Conservation (phyloP, 768 basidiomycete genomes). For the Albatrellus ellisii region DNA sequence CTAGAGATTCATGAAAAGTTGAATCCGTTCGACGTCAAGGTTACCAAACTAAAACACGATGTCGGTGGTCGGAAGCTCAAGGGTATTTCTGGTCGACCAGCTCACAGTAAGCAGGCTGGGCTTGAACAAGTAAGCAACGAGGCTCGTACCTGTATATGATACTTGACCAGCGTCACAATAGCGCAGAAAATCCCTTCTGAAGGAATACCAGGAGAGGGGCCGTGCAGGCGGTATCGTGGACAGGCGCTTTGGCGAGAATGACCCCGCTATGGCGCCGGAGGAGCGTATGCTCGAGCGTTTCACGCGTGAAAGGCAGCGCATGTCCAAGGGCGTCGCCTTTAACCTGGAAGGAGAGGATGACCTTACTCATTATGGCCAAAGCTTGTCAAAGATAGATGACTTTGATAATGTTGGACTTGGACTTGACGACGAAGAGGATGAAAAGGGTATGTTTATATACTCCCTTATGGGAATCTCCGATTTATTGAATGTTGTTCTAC, state of each 20-base stretch:
- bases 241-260: conserved; percentile 91
- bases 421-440: conserved; percentile 40
- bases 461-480: too few species aligned
- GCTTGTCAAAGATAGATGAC: conserved; percentile 72
- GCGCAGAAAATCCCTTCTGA: conserved; percentile 81
- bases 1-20: conserved; percentile 74
- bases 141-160: neutral
- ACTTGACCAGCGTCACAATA: conserved; percentile 20
- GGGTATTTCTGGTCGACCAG: conserved; percentile 72
- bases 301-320: conserved; percentile 75
- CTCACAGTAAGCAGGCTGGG: conserved; percentile 81
- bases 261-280: conserved; percentile 85
- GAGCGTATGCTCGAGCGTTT: conserved; percentile 97
- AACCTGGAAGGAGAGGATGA: conserved; percentile 89
- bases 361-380: conserved; percentile 85
- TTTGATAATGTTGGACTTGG: conserved; percentile 60
- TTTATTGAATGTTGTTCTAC: too few species aligned
- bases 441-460: conserved; percentile 19
- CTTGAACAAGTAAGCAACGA: conserved; percentile 60
- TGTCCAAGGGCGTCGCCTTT: conserved; percentile 66
- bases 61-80: conserved; percentile 83
- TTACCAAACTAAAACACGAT: conserved; percentile 86
- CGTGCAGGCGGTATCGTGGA: conserved; percentile 86
- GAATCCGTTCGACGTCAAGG: conserved; percentile 91
- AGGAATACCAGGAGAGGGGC: conserved; percentile 73